A percentile compares a stretch with the other conserved stretches of the same genome.
Evolutionary conservation across 106 monocot species (phyloP).

Genomic region (Dioscorea alata): DNA sequence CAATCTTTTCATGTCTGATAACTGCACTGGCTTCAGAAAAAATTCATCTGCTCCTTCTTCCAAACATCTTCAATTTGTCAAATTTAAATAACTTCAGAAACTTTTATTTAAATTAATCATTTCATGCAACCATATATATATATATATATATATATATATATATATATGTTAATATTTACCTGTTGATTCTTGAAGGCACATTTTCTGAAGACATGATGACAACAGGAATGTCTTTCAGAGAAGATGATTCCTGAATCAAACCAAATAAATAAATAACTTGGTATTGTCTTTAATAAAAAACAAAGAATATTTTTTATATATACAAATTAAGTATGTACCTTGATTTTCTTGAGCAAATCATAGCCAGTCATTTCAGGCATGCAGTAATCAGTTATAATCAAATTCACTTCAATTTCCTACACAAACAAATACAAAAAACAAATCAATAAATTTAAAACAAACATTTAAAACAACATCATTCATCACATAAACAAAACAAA

Average conservation of each 20-base stretch:
- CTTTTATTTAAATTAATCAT: no score
- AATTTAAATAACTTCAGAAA: background rate
- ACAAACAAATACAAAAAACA: no score
- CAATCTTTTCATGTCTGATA: constrained; percentile 61
- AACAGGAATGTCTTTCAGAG: constrained; percentile 74
- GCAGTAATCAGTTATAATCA: constrained; percentile 6
- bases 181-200: constrained; percentile 72
- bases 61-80: constrained; percentile 40
- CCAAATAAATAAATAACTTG: no score
- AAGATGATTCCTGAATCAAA: constrained; percentile 53
- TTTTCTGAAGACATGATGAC: constrained; percentile 96
- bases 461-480: no score
- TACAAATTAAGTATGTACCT: background rate
- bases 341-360: constrained; percentile 3
- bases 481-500: no score
- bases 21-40: constrained; percentile 73
- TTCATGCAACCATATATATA: no score
- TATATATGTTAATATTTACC: constrained; percentile 20
- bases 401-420: no score
- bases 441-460: no score
- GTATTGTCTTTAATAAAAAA: no score
- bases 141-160: no score
- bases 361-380: constrained; percentile 13
- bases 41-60: constrained; percentile 86
- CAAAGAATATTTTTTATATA: no score